Conservation (phyloP, 768 basidiomycete genomes). For the Russula sp. region DNA sequence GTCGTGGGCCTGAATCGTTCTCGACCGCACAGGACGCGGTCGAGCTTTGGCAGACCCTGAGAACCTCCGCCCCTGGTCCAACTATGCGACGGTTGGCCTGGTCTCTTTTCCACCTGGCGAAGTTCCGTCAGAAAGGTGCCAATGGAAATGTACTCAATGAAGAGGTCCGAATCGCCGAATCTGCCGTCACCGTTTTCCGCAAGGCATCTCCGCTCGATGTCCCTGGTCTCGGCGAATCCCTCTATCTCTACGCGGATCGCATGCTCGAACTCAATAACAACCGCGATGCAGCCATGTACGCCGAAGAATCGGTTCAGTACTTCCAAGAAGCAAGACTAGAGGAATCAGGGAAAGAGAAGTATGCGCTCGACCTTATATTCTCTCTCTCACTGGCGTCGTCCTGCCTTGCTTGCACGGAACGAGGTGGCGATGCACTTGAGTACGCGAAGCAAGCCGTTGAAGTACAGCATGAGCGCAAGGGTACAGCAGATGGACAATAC, state of each 20-base stretch:
- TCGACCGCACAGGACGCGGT: not conserved
- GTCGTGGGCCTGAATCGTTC: conserved; percentile 1
- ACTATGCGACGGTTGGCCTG: not conserved
- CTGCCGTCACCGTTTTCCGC: conserved; percentile 10
- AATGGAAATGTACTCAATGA: not conserved
- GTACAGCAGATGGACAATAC: not conserved
- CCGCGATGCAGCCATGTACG: conserved; percentile 9
- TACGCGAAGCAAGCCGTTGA: conserved; percentile 16
- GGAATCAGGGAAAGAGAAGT: not conserved
- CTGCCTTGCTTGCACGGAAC: conserved; percentile 15
- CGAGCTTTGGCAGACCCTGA: conserved; percentile 7
- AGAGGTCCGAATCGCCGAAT: not conserved
- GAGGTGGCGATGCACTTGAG: not conserved
- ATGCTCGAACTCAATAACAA: conserved; percentile 14
- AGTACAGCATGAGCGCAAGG: conserved; percentile 6
- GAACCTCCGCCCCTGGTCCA: not conserved
- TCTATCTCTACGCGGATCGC: conserved; percentile 6
- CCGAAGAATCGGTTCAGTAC: conserved; percentile 12
- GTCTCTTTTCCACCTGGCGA: conserved; percentile 3
- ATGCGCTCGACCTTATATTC: conserved; percentile 6
- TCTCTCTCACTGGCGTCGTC: conserved; percentile 15
- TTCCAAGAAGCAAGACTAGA: conserved; percentile 8
- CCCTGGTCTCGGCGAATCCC: conserved; percentile 11
- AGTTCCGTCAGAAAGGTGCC: not conserved
- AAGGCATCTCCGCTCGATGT: not conserved